Evolutionary conservation across 305 asterid genomes (phyloP).

Genomic region (Plantago lanceolata): DNA sequence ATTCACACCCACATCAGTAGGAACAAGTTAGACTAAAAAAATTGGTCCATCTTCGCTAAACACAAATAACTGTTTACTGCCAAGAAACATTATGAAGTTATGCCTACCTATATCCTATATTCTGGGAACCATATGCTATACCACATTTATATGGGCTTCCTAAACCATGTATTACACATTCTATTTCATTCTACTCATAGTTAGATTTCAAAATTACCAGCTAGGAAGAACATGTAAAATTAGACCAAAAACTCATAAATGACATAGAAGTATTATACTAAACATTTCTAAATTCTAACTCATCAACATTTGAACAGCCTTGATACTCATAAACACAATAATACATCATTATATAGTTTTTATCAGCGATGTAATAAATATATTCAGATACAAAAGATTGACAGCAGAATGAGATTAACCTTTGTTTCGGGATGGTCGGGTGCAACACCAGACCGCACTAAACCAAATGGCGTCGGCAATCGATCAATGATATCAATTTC

Average conservation of each 20-base stretch:
- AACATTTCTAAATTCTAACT: too few species aligned
- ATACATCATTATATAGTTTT: not conserved
- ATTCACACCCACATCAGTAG: not conserved
- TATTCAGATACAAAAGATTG: not conserved
- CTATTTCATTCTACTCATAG: not conserved
- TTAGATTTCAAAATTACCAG: not conserved
- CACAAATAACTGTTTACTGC: slow-evolving; percentile 3
- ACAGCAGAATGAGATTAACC: slow-evolving; percentile 32
- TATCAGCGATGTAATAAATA: not conserved
- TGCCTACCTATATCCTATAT: not conserved
- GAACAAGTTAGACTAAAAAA: not conserved
- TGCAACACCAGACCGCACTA: slow-evolving; percentile 89
- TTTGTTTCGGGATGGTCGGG: slow-evolving; percentile 98
- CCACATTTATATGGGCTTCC: not conserved
- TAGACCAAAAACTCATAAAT: not conserved
- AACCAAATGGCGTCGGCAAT: slow-evolving; percentile 87
- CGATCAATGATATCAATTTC: slow-evolving; percentile 89
- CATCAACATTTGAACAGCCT: not conserved
- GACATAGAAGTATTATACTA: too few species aligned
- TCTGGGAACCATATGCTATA: not conserved
- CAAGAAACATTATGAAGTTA: slow-evolving; percentile 2
- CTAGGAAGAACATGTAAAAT: not conserved
- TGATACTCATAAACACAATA: not conserved
- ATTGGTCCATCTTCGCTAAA: slow-evolving; percentile 6
- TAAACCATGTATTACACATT: not conserved